Conservation (phyloP, 306 rosid species). For the Acacia crassicarpa region DNA sequence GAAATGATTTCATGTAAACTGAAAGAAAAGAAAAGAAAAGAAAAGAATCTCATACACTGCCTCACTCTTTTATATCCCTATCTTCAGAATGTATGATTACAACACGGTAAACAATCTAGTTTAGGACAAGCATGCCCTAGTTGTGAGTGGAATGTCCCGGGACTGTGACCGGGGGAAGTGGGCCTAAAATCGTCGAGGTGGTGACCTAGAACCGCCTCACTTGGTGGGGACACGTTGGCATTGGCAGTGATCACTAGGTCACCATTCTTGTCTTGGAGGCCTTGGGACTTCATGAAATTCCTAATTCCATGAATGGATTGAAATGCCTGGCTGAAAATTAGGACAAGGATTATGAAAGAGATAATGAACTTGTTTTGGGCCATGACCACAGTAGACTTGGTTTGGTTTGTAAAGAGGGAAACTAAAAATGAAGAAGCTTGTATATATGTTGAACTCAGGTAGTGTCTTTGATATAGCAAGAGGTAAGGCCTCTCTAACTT, state of each 20-base stretch:
- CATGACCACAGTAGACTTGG: not conserved
- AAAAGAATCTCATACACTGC: not conserved
- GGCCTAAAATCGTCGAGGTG: slow-evolving; percentile 39
- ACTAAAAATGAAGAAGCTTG: not conserved
- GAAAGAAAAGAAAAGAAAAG: not conserved
- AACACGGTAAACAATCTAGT: not conserved
- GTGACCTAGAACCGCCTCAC: not conserved
- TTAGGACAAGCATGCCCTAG: not conserved
- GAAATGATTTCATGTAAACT: not conserved
- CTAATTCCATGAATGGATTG: slow-evolving; percentile 15
- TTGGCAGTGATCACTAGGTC: not conserved
- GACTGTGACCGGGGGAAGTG: slow-evolving; percentile 49
- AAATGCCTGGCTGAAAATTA: not conserved
- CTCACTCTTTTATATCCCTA: not conserved
- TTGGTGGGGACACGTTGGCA: not conserved
- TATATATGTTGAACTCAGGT: not conserved
- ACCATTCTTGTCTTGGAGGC: not conserved
- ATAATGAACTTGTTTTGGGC: not conserved
- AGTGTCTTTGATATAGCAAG: not conserved
- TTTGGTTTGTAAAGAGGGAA: not conserved
- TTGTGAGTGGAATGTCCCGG: slow-evolving; percentile 51
- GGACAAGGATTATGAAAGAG: not conserved
- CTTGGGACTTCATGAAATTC: not conserved
- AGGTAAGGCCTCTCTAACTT: not conserved
- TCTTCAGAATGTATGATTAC: not conserved